A percentile compares a stretch with the other conserved stretches of the same genome.
Evolutionary conservation across 2,329 filamentous ascomycete genomes (phyloP).

Genomic region (Ophiostoma ulmi): DNA sequence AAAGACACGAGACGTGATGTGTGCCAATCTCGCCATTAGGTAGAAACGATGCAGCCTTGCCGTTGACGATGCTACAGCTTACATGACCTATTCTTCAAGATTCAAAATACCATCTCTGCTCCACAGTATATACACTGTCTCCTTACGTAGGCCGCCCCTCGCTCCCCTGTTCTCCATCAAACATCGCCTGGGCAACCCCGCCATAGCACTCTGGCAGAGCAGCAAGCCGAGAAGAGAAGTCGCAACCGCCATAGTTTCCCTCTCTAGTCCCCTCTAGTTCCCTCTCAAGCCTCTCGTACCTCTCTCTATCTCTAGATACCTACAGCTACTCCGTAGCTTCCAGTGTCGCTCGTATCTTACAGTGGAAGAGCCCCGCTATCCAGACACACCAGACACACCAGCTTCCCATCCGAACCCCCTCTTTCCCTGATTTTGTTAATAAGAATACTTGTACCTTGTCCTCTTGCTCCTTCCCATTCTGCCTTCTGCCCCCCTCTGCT

Average conservation of each 20-base stretch:
- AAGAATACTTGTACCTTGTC: slow-evolving; percentile 12
- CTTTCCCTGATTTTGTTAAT: slow-evolving; percentile 11
- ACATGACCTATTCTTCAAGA: background rate
- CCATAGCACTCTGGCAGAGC: slow-evolving; percentile 17
- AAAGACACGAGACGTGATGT: background rate
- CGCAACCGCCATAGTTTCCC: background rate
- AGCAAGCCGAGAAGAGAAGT: background rate
- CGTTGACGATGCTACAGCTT: background rate
- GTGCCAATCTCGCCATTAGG: background rate
- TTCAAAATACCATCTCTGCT: no score
- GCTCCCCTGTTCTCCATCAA: background rate
- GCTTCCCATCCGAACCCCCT: slow-evolving; percentile 13
- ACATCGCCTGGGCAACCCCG: slow-evolving; percentile 26
- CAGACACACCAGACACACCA: slow-evolving; percentile 15
- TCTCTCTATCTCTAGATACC: background rate
- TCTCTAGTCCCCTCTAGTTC: no score
- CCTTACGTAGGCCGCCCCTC: slow-evolving; percentile 3
- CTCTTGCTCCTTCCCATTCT: slow-evolving; percentile 8
- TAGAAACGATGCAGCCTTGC: slow-evolving; percentile 6
- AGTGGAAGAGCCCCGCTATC: slow-evolving; percentile 19
- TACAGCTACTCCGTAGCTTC: background rate
- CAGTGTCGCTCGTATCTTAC: background rate
- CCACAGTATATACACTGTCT: slow-evolving; percentile 15
- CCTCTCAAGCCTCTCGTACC: no score
- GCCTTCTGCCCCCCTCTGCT: background rate